Conservation (phyloP, 345 rosid genomes). For the Bruguiera gymnorhiza region DNA sequence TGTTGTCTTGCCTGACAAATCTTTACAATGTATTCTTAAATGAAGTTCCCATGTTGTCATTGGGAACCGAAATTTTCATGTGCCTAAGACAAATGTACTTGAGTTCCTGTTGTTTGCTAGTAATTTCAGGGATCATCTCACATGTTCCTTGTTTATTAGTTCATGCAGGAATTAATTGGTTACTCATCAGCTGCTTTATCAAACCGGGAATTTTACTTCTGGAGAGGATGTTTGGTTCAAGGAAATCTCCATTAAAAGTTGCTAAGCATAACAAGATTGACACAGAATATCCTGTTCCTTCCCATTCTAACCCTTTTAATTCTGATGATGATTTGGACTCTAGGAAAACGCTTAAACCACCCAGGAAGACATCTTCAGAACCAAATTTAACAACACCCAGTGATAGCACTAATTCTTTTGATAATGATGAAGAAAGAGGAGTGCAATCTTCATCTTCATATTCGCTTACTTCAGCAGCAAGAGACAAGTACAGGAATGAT, state of each 20-base stretch:
- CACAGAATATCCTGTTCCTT: conserved; percentile 34
- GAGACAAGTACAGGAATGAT: conserved; percentile 66
- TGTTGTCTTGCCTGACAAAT: not conserved
- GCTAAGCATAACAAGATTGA: conserved; percentile 52
- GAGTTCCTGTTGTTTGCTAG: not conserved
- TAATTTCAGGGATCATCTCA: conserved; percentile 14
- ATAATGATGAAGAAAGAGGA: conserved; percentile 35
- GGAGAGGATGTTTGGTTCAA: conserved; percentile 59
- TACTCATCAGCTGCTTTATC: conserved; percentile 16
- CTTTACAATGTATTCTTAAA: not conserved
- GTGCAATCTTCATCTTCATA: conserved; percentile 36
- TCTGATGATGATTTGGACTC: conserved; percentile 63
- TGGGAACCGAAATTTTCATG: not conserved
- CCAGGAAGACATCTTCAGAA: conserved; percentile 60
- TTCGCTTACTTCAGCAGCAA: conserved; percentile 35
- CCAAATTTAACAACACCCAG: conserved; percentile 37
- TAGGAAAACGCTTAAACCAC: conserved; percentile 42
- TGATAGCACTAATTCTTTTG: conserved; percentile 53
- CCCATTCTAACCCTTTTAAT: conserved; percentile 73
- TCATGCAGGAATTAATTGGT: conserved; percentile 32
- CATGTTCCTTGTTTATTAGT: conserved; percentile 12
- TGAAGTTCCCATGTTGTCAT: not conserved
- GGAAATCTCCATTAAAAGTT: conserved; percentile 60
- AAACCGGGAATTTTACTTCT: conserved; percentile 6
- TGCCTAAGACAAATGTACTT: conserved; percentile 7